A percentile compares a stretch with the other conserved stretches of the same genome.
phyloP scores from a whole-genome alignment of 2,329 filamentous ascomycete species.

The Colletotrichum zoysiae region DNA sequence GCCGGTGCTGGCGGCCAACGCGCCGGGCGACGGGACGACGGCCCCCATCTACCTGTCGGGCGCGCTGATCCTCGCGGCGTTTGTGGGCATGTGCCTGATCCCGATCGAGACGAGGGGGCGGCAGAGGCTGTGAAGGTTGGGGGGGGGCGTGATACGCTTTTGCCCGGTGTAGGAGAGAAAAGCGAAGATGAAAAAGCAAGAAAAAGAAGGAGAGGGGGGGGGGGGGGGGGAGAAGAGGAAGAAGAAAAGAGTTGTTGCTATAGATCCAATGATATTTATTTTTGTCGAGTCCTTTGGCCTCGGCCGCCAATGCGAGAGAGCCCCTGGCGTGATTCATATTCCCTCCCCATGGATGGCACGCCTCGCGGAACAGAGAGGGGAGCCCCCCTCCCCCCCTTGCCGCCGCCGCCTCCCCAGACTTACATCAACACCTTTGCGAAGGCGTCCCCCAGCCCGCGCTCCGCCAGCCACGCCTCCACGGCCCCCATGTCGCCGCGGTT shows the following conservation, averaged over 20 bases:
- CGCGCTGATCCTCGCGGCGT: conserved; percentile 68
- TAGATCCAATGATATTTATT: not conserved
- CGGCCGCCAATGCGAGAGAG: not conserved
- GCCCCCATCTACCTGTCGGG: conserved; percentile 70
- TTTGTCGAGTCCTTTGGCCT: not conserved
- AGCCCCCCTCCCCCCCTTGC: no score
- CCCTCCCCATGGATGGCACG: no score
- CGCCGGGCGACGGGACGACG: conserved; percentile 69
- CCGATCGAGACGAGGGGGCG: conserved; percentile 73
- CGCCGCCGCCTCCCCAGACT: not conserved
- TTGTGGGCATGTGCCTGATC: conserved; percentile 70
- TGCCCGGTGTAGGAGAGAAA: not conserved
- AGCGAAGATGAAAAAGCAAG: not conserved
- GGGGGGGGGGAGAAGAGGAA: no score
- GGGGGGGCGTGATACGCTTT: not conserved
- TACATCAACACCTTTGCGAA: conserved; percentile 58
- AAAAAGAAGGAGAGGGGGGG: no score
- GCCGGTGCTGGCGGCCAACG: conserved; percentile 74
- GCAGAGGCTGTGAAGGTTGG: conserved; percentile 61
- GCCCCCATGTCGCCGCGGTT: conserved; percentile 67
- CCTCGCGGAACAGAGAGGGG: no score
- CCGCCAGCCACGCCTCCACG: conserved; percentile 62
- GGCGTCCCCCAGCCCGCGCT: conserved; percentile 58
- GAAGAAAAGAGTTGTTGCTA: not conserved
- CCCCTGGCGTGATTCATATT: not conserved